phyloP scores from a whole-genome alignment of 495 filamentous ascomycete species.

The Aspergillus bertholletiae region DNA sequence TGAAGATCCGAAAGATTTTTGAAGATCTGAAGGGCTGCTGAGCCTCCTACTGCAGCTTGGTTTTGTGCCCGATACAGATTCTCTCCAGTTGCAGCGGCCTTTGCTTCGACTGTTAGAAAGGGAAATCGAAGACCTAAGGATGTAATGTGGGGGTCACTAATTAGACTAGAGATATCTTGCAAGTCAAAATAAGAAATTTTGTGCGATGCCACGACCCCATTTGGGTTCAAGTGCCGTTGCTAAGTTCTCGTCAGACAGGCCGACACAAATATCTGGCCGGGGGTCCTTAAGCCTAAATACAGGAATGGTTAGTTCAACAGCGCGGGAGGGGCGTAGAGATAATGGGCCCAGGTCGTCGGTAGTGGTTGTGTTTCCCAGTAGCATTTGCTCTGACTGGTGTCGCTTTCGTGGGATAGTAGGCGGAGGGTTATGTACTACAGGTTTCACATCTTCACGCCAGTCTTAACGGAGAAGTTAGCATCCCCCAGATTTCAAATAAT shows the following conservation, averaged over 20 bases:
- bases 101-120: constrained; percentile 14
- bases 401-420: constrained; percentile 7
- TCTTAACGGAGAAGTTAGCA: neutral
- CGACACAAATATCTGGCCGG: constrained; percentile 10
- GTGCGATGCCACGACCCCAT: constrained; percentile 1
- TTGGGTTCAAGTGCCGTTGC: neutral
- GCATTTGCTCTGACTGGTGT: constrained; percentile 1
- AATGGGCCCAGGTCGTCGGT: neutral
- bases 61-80: constrained; percentile 17
- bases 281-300: constrained; percentile 7
- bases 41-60: constrained; percentile 14
- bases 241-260: constrained; percentile 8
- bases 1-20: constrained; percentile 4
- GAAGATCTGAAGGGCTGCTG: constrained; percentile 9
- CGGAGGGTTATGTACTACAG: constrained; percentile 7
- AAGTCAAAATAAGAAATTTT: constrained; percentile 6
- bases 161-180: constrained; percentile 5
- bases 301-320: constrained; percentile 2
- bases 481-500: neutral
- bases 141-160: constrained; percentile 11
- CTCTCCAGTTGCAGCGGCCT: constrained; percentile 11
- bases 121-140: constrained; percentile 6
- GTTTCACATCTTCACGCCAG: constrained; percentile 5
- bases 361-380: neutral
- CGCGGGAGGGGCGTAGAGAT: neutral